These are phyloP conservation scores for Desmodesmus armatus DNA, from an alignment of 139 green algal species.

Conservation along the genomic window DNA sequence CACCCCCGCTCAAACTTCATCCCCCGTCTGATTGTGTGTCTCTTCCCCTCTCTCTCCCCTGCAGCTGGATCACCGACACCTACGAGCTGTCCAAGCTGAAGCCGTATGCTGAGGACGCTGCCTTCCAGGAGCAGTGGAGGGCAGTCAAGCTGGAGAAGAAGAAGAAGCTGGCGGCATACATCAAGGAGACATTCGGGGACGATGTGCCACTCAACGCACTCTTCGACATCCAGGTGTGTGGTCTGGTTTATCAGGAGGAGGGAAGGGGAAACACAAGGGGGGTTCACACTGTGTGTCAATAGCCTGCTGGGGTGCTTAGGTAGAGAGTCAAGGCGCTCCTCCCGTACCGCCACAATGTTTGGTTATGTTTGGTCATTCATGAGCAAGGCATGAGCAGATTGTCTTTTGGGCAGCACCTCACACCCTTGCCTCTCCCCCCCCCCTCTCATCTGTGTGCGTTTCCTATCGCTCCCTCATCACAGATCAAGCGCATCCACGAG, in stretches of 20 bases:
- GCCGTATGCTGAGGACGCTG: conserved; percentile 58
- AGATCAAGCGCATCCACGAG: conserved; percentile 96
- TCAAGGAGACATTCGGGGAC: conserved; percentile 83
- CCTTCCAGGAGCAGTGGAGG: conserved; percentile 78
- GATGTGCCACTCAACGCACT: conserved; percentile 81
- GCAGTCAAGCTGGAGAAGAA: conserved; percentile 92
- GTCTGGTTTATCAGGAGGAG: no score
- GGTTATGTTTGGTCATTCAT: no score
- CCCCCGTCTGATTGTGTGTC: neutral
- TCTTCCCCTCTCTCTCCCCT: neutral
- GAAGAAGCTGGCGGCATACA: conserved; percentile 74
- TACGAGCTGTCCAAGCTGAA: conserved; percentile 61
- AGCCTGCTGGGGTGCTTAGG: no score
- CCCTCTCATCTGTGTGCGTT: neutral
- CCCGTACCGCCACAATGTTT: no score
- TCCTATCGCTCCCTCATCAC: conserved; percentile 3
- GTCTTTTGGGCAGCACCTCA: neutral
- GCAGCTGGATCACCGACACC: conserved; percentile 69
- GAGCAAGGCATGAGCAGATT: no score
- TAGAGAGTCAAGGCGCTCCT: no score
- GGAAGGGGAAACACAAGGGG: no score
- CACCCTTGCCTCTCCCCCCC: neutral
- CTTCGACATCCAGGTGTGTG: conserved; percentile 95
- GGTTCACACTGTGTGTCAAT: no score
- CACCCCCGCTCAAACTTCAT: neutral